Evolutionary conservation across 495 filamentous ascomycete species (phyloP).

Genomic region (Talaromyces liani): DNA sequence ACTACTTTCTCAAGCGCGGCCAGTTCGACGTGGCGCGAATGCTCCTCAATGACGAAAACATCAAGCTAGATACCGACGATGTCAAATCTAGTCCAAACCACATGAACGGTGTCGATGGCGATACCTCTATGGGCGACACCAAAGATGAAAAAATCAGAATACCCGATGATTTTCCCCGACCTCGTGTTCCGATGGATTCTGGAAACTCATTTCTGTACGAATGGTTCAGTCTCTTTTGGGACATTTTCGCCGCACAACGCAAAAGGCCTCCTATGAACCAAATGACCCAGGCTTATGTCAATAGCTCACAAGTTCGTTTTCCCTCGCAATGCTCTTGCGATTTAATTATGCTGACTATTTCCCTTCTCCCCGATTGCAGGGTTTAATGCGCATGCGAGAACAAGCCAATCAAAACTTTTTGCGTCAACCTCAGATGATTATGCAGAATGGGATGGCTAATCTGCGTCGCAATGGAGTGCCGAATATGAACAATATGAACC

Average conservation of each 20-base stretch:
- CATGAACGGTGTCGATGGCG: slow-evolving; percentile 69
- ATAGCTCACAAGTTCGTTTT: slow-evolving; percentile 70
- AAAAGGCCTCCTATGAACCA: slow-evolving; percentile 49
- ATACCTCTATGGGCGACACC: slow-evolving; percentile 72
- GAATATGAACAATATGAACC: slow-evolving; percentile 37
- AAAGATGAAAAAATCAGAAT: slow-evolving; percentile 70
- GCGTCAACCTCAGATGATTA: slow-evolving; percentile 64
- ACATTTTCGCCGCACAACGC: slow-evolving; percentile 76
- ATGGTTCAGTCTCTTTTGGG: slow-evolving; percentile 97
- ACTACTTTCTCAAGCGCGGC: slow-evolving; percentile 80
- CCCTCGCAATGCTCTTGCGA: not conserved
- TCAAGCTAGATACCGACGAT: slow-evolving; percentile 51
- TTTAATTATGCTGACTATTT: slow-evolving; percentile 7
- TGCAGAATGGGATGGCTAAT: slow-evolving; percentile 53
- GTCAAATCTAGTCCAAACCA: slow-evolving; percentile 50
- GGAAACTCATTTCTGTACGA: slow-evolving; percentile 78
- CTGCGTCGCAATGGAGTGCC: slow-evolving; percentile 42
- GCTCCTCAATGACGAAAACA: slow-evolving; percentile 46
- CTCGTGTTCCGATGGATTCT: slow-evolving; percentile 54
- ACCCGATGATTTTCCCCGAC: slow-evolving; percentile 71
- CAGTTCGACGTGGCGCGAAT: slow-evolving; percentile 75
- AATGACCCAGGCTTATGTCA: slow-evolving; percentile 53
- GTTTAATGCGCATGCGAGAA: slow-evolving; percentile 35
- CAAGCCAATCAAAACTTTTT: slow-evolving; percentile 58
- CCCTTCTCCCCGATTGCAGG: slow-evolving; percentile 17